A percentile compares a stretch with the other conserved stretches of the same genome.
These are phyloP conservation scores for Plasmodium relictum DNA, from an alignment of 169 alveolate genomes.

Conservation along the genomic window DNA sequence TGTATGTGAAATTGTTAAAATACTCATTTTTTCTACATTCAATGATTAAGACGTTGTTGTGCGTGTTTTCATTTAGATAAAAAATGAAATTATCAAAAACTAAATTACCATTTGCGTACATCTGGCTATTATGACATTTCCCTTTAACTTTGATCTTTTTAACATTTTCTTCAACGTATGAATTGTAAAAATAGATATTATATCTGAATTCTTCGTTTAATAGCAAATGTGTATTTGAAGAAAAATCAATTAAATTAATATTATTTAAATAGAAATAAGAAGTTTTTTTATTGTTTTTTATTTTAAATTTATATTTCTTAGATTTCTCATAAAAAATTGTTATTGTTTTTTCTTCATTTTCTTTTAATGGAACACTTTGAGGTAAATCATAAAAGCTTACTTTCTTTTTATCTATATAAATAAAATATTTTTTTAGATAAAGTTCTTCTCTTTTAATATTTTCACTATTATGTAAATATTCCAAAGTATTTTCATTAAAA, in stretches of 20 bases:
- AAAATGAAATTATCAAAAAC: conserved; percentile 11
- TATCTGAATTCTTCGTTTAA: conserved; percentile 22
- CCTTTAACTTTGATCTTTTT: conserved; percentile 18
- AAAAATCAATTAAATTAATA: not conserved
- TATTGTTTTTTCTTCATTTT: conserved; percentile 5
- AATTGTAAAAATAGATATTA: conserved; percentile 15
- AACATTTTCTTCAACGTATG: conserved; percentile 13
- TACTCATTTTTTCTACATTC: conserved; percentile 32
- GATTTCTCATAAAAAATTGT: conserved; percentile 21
- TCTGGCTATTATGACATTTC: conserved; percentile 18
- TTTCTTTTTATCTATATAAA: conserved; percentile 34
- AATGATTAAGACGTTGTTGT: conserved; percentile 28
- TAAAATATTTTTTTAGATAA: conserved; percentile 23
- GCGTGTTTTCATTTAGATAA: conserved; percentile 4
- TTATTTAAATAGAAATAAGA: conserved; percentile 20
- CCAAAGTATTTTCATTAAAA: conserved; percentile 23
- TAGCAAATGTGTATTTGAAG: not conserved
- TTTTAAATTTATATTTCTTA: conserved; percentile 20
- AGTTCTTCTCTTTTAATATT: conserved; percentile 11
- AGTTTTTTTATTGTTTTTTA: conserved; percentile 7
- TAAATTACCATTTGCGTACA: conserved; percentile 19
- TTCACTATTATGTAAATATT: conserved; percentile 14
- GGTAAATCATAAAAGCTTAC: conserved; percentile 38
- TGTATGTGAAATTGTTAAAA: not conserved
- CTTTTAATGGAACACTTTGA: conserved; percentile 6